Evolutionary conservation across 139 green algal genomes (phyloP).

Genomic region (Zygnema cylindricum): DNA sequence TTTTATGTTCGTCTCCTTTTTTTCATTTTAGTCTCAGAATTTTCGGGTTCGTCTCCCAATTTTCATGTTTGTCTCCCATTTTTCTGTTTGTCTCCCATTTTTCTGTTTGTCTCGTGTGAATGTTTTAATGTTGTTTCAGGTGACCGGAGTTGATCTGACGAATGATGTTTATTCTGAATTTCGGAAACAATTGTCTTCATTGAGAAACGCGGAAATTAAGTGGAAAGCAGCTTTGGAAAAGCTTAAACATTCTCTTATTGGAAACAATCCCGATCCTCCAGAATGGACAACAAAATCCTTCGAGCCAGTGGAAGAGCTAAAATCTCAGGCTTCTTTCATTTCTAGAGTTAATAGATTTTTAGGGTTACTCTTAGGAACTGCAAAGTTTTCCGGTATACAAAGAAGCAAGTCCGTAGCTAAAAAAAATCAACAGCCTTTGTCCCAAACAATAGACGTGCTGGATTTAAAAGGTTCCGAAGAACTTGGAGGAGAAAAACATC

Average conservation of each 20-base stretch:
- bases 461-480: not conserved
- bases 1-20: too few species aligned
- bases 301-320: not conserved
- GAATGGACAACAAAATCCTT: not conserved
- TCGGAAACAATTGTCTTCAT: not conserved
- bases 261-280: not conserved
- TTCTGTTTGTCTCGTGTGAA: too few species aligned
- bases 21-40: too few species aligned
- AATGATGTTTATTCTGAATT: constrained; percentile 7
- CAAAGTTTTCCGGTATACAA: too few species aligned
- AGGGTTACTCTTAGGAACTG: not conserved
- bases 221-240: constrained; percentile 12
- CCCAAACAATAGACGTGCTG: not conserved
- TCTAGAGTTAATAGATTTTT: not conserved
- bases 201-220: not conserved
- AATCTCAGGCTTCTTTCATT: not conserved
- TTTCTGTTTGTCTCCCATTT: too few species aligned
- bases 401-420: not conserved
- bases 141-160: constrained; percentile 22
- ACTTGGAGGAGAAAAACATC: not conserved
- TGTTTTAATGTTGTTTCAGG: constrained; percentile 7
- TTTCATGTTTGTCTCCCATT: too few species aligned
- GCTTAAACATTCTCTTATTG: not conserved
- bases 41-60: too few species aligned
- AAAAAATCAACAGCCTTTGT: constrained; percentile 1